Evolutionary conservation across 2,329 filamentous ascomycete genomes (phyloP).

Genomic region (Emericellopsis atlantica): DNA sequence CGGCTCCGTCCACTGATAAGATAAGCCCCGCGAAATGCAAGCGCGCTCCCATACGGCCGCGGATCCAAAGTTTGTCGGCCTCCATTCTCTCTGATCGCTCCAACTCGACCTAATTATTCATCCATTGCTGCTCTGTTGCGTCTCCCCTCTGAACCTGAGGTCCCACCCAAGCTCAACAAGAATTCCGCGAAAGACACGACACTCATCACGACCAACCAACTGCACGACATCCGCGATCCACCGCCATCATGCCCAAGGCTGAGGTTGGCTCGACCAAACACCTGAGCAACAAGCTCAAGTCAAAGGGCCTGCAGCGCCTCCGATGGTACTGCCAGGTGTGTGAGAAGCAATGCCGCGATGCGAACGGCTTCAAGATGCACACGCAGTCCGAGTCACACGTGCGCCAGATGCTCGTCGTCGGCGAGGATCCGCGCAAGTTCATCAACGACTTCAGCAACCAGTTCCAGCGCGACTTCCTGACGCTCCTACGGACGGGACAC

Average conservation of each 20-base stretch:
- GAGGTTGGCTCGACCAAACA: constrained; percentile 88
- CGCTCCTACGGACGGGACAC: constrained; percentile 68
- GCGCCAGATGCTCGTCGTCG: constrained; percentile 76
- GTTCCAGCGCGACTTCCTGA: constrained; percentile 70
- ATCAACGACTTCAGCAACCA: constrained; percentile 74
- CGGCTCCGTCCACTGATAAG: not conserved
- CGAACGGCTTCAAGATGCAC: constrained; percentile 89
- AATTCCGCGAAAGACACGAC: too few relatives aligned
- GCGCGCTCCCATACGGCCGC: not conserved
- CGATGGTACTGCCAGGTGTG: constrained; percentile 89
- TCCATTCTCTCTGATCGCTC: too few relatives aligned
- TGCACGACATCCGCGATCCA: not conserved
- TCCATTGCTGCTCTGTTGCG: too few relatives aligned
- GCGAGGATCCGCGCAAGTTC: constrained; percentile 73
- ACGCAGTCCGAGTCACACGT: constrained; percentile 76
- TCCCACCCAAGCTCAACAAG: too few relatives aligned
- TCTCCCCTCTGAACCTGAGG: too few relatives aligned
- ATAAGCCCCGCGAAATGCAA: not conserved
- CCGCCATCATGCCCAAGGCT: constrained; percentile 69
- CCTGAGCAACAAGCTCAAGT: constrained; percentile 82
- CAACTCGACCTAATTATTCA: too few relatives aligned
- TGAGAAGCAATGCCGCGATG: constrained; percentile 50
- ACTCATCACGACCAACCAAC: not conserved
- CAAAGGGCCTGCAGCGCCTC: constrained; percentile 63
- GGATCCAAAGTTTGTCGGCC: too few relatives aligned